Percentiles rank a stretch among this genome's conserved stretches.
Evolutionary conservation across 2,329 filamentous ascomycete genomes (phyloP).

Genomic region (Colletotrichum siamense): DNA sequence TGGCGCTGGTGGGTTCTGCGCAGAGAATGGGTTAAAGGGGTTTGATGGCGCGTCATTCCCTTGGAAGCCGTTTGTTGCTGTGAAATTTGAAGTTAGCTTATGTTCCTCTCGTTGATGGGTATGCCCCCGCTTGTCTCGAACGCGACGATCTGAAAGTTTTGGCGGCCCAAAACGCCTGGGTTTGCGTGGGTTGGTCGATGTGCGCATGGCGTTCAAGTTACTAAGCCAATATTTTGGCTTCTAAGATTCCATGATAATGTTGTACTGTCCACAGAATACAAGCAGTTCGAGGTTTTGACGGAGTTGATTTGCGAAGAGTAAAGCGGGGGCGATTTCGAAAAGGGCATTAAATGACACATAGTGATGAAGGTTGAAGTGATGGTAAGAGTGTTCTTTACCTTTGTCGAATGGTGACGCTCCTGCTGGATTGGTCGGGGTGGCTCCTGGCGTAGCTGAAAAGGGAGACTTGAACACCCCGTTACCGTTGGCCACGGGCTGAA

Average conservation of each 20-base stretch:
- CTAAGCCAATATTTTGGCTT: not conserved
- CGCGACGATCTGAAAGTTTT: not conserved
- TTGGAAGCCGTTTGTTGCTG: not conserved
- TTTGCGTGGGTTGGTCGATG: not conserved
- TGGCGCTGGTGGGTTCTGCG: not conserved
- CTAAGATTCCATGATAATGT: not conserved
- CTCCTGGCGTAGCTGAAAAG: not conserved
- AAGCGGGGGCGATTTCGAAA: not conserved
- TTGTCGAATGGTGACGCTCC: not conserved
- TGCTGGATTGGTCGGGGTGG: not conserved
- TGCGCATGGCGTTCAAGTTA: not conserved
- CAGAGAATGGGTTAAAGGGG: slow-evolving; percentile 10
- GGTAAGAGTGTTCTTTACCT: slow-evolving; percentile 12
- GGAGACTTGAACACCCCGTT: not conserved
- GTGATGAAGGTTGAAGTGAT: not conserved
- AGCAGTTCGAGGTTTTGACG: not conserved
- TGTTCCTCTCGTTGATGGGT: not conserved
- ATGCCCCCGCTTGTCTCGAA: not conserved
- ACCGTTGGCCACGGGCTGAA: not conserved
- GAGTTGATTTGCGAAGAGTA: not conserved
- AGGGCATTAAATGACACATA: not conserved
- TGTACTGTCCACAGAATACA: not conserved
- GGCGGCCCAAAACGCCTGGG: not conserved
- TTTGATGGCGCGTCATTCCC: not conserved
- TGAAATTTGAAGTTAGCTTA: slow-evolving; percentile 4